Base-by-base conservation (phyloP, 192 early-diverging fungal species). In the Mortierella alpina region DNA sequence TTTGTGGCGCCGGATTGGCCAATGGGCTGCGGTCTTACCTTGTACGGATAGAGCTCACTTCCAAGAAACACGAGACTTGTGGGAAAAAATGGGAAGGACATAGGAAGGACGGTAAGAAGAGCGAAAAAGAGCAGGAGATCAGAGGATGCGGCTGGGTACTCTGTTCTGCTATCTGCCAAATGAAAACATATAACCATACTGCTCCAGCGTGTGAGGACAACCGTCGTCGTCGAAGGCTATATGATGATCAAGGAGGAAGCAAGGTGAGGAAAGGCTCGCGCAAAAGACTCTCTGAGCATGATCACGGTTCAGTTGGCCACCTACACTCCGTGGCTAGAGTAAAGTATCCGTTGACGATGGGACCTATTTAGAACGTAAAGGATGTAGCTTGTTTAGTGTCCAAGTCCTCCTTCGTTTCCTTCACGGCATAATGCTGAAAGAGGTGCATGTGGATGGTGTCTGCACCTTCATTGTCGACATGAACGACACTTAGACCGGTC, bases 121-220 rank as follows among this genome's bases (percentile, higher is more conserved):
- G 13, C 60, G 58, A 48, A 23, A 66, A n/a, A 60, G 47, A 46
- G 23, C 64, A 22, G 50, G 53, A 40, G 46, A 62, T 6, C 57
- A 54, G 6, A n/a, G 46, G 54, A 39, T 44, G 22, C 48, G 39
- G n/a, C 42, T 23, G 7, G 31, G 8, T 51, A 8, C 40, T 17
- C 49, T 9, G 46, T 4, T 8, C 17, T 22, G 44, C 11, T 22
- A 52, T 20, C 42, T 11, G 56, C 18, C 18, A 7, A 22, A 40
- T 58, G 10, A 13, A 20, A 46, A 57, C 4, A 17, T 59, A 39
- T 12, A 48, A 49, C 20, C 85, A 62, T 87, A 87, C 89, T 90
- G 89, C 63, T 90, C 89, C 39, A 90, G 70, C 15, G 87, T 88
- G 65, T 90, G 89, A 46, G 87, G 87, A 47, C 89, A 88, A 5